A percentile compares a stretch with the other conserved stretches of the same genome.
Conservation (phyloP, 2,329 filamentous ascomycete genomes). For the Sporothrix variecibatus region DNA sequence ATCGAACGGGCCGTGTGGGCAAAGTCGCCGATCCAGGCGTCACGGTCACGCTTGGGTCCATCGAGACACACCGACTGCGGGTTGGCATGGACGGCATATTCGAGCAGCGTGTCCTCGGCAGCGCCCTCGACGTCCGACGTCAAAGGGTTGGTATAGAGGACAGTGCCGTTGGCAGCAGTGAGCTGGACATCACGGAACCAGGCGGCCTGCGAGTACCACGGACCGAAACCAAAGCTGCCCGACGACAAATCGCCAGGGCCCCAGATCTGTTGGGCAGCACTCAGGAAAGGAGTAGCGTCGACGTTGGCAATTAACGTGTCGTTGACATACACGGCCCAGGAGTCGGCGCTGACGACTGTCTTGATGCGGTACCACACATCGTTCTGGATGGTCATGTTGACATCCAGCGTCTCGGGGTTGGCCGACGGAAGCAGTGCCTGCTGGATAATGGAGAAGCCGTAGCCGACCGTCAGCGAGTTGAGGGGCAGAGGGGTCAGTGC, state of each 20-base stretch:
- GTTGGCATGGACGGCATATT: not conserved
- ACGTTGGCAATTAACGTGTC: not conserved
- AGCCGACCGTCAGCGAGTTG: not conserved
- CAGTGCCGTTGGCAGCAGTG: not conserved
- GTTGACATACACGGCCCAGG: not conserved
- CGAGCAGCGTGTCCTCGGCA: not conserved
- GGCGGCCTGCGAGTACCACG: not conserved
- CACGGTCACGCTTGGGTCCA: not conserved
- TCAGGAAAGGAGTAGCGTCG: not conserved
- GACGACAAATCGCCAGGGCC: not conserved
- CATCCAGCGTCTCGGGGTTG: not conserved
- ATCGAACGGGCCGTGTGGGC: not conserved
- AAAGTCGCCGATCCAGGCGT: not conserved
- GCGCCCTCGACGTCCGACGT: not conserved
- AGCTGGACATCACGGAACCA: not conserved
- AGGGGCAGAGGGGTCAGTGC: not conserved
- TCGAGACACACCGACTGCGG: not conserved
- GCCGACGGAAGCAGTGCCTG: not conserved
- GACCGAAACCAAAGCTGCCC: not conserved
- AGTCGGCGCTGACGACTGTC: not conserved
- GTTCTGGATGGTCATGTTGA: not conserved
- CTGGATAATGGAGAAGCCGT: not conserved
- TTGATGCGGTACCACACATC: not conserved
- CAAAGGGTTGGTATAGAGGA: not conserved
- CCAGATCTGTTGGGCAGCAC: not conserved